Evolutionary conservation across 257 asterid genomes (phyloP), one percentile per base, ranked within the genome.

Genomic region (Solanum tarapatanum): DNA sequence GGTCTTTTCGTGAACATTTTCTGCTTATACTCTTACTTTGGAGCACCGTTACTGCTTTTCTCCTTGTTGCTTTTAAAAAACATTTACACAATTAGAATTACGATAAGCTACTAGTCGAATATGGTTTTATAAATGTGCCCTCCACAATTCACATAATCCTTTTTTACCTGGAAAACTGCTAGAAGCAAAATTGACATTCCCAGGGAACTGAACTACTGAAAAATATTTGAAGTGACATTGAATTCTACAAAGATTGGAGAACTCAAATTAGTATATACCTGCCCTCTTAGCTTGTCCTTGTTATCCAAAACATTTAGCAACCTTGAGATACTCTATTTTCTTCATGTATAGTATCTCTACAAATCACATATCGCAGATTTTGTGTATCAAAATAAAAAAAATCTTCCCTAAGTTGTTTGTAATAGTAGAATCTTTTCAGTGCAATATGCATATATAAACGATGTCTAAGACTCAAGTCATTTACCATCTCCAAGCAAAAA

Each of bases 131-230:
- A 89, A 90, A 48, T n/a, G 96, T 39, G 95, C 55, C 68, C 26
- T 72, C 95, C 96, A 83, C 96, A 93, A 45, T 45, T 14, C 58
- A 48, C 58, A 51, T 82, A 94, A 88, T 62, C 92, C 94, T 10
- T 91, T 48, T 84, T 93, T 94, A 48, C 94, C 93, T 6, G 86
- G 12, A 86, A 93, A 93, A 86, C 94, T 93, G 24, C 91, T 87
- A 11, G 41, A 85, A 4, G 77, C 55, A 68, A 94, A 92, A 85
- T 70, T 82, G n/a, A 88, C 93, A 33, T 88, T 88, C 13, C 85
- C 89, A 89, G 98, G 96, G 96, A 87, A 93, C 87, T 10, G 87
- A 89, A 6, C 97, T 98, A 35, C 66, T 58, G 11, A 58, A 58
- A 58, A 51, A 51, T 58, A 19, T 19, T 58, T 58, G 10, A 7